Conservation (phyloP, 305 asterid species). For the Solanum hybrid region DNA sequence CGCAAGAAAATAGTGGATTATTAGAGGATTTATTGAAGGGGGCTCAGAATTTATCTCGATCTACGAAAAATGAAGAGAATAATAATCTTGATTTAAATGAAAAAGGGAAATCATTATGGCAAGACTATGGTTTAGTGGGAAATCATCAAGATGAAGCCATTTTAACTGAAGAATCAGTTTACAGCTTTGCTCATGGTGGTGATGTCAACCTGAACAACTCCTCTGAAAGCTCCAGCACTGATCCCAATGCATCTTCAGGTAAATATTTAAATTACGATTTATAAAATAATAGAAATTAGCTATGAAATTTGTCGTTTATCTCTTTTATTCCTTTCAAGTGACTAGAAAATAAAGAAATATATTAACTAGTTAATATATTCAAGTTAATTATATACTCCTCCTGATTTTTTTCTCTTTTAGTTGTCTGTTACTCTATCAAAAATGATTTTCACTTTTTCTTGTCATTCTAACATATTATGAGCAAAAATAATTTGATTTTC, state of each 20-base stretch:
- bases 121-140: not conserved
- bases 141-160: conserved; percentile 1
- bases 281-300: not conserved
- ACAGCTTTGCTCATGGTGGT: conserved; percentile 19
- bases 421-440: not conserved
- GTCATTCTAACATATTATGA: not conserved
- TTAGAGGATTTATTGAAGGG: conserved; percentile 47
- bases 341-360: not conserved
- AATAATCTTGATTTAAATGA: not conserved
- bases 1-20: conserved; percentile 36
- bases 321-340: not conserved
- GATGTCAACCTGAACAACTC: conserved; percentile 15
- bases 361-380: not conserved
- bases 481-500: not conserved
- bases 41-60: conserved; percentile 19
- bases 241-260: not conserved
- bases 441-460: not conserved
- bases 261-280: not conserved
- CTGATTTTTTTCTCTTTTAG: not conserved
- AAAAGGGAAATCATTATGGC: not conserved
- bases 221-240: not conserved
- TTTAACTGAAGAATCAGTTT: conserved; percentile 15
- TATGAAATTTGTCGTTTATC: not conserved
- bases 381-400: not conserved
- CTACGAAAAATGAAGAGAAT: not conserved